These are phyloP conservation scores for Coniosporium tulheliwenetii DNA, from an alignment of 2,329 filamentous ascomycete genomes.

Conservation along the genomic window DNA sequence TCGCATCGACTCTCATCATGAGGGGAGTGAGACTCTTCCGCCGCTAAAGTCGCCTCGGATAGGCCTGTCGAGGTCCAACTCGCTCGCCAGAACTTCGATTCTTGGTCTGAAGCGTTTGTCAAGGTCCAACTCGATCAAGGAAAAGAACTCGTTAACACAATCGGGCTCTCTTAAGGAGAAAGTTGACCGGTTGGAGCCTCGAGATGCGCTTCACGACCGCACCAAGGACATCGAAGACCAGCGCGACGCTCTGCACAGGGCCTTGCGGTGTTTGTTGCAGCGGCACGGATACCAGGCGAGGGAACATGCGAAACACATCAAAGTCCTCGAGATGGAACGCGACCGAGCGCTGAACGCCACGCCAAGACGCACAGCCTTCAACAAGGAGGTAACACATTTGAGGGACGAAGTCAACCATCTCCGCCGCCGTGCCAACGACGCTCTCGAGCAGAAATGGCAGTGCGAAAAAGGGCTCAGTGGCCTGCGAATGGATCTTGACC, in stretches of 20 bases:
- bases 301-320: constrained; percentile 70
- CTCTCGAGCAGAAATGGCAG: constrained; percentile 89
- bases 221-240: constrained; percentile 90
- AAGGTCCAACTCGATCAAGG: constrained; percentile 19
- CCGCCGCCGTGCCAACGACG: constrained; percentile 78
- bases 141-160: constrained; percentile 22
- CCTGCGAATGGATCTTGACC: constrained; percentile 91
- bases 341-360: constrained; percentile 54
- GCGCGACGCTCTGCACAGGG: constrained; percentile 77
- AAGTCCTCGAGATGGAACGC: constrained; percentile 60
- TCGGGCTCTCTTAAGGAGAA: constrained; percentile 39
- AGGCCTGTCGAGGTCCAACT: constrained; percentile 32
- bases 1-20: constrained; percentile 44
- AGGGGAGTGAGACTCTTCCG: constrained; percentile 31
- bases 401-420: constrained; percentile 74
- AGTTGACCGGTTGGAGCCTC: constrained; percentile 7
- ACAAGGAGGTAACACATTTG: constrained; percentile 64
- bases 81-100: constrained; percentile 41
- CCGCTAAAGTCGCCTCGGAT: constrained; percentile 11
- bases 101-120: constrained; percentile 13
- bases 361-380: constrained; percentile 63
- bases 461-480: constrained; percentile 81
- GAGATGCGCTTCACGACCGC: constrained; percentile 58
- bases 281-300: constrained; percentile 74
- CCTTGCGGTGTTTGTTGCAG: constrained; percentile 70